Evolutionary conservation across 352 stramenopile species (phyloP).

Genomic region (Pythium pyrilobum): DNA sequence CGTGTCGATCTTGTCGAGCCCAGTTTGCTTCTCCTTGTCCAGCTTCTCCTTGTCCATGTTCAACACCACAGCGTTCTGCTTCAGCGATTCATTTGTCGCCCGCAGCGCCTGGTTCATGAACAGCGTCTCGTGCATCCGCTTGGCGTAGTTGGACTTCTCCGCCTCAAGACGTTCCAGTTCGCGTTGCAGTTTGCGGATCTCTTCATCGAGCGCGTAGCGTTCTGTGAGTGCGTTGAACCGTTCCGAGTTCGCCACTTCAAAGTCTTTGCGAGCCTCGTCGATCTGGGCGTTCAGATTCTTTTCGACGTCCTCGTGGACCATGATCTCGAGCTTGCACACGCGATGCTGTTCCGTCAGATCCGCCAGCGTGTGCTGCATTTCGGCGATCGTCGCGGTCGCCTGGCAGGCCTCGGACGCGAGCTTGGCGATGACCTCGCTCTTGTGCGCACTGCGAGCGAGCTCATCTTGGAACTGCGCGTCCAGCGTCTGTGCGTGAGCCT

Average conservation of each 20-base stretch:
- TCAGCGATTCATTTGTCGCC: slow-evolving; percentile 55
- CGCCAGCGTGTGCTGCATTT: slow-evolving; percentile 30
- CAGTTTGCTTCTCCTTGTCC: slow-evolving; percentile 26
- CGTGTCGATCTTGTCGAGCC: slow-evolving; percentile 29
- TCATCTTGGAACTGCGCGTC: slow-evolving; percentile 35
- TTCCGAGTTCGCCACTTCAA: slow-evolving; percentile 63
- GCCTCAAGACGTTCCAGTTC: slow-evolving; percentile 45
- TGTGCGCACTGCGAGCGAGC: slow-evolving; percentile 28
- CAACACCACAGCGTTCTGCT: slow-evolving; percentile 46
- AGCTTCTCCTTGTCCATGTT: slow-evolving; percentile 62
- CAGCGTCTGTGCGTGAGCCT: slow-evolving; percentile 24
- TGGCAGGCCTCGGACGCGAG: slow-evolving; percentile 33
- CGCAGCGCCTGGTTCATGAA: slow-evolving; percentile 76
- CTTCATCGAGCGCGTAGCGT: slow-evolving; percentile 49
- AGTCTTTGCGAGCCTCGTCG: slow-evolving; percentile 50
- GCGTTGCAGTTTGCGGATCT: slow-evolving; percentile 49
- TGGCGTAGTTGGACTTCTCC: slow-evolving; percentile 57
- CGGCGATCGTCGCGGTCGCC: slow-evolving; percentile 33
- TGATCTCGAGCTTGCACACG: slow-evolving; percentile 54
- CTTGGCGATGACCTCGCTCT: slow-evolving; percentile 43
- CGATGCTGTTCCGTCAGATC: slow-evolving; percentile 44
- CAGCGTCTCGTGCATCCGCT: slow-evolving; percentile 64
- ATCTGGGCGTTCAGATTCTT: slow-evolving; percentile 56
- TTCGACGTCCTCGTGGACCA: slow-evolving; percentile 64
- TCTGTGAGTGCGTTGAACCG: slow-evolving; percentile 59